These are phyloP conservation scores for Fusarium dlaminii DNA, from an alignment of 2,329 filamentous ascomycete species.

Conservation along the genomic window DNA sequence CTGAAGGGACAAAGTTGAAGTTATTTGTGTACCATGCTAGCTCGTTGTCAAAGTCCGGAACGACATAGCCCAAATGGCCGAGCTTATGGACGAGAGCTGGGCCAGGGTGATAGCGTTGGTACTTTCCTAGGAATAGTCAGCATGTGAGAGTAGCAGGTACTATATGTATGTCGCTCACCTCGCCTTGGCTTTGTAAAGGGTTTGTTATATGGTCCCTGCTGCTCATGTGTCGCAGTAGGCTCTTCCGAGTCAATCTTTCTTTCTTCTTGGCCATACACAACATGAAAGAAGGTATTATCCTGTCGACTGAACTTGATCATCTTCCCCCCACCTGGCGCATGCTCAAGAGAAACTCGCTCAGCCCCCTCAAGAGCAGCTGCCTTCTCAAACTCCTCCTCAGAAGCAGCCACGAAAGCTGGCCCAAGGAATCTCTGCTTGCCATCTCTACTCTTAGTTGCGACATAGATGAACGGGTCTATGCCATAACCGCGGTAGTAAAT, in stretches of 20 bases:
- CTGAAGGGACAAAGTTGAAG: not conserved
- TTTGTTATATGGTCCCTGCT: not conserved
- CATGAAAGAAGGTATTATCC: not conserved
- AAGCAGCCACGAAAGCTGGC: not conserved
- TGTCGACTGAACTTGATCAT: not conserved
- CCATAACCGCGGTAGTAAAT: not conserved
- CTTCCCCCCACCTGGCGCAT: not conserved
- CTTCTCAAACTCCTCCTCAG: not conserved
- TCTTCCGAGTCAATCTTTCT: not conserved
- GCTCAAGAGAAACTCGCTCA: not conserved
- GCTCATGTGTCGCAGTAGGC: not conserved
- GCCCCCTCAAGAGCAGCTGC: not conserved
- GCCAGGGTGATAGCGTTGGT: not conserved
- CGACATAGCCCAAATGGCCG: not conserved
- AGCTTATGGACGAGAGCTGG: not conserved
- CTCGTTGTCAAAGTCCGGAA: not conserved
- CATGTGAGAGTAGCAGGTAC: not conserved
- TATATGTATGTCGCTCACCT: not conserved
- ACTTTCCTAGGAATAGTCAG: not conserved
- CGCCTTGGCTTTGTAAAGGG: not conserved
- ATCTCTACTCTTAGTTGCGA: not conserved
- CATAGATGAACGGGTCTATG: not conserved
- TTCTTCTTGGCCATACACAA: not conserved
- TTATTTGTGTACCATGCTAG: not conserved
- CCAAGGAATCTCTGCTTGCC: not conserved